Evolutionary conservation across 179 eudicot species (phyloP).

Genomic region (Silene noctiflora): DNA sequence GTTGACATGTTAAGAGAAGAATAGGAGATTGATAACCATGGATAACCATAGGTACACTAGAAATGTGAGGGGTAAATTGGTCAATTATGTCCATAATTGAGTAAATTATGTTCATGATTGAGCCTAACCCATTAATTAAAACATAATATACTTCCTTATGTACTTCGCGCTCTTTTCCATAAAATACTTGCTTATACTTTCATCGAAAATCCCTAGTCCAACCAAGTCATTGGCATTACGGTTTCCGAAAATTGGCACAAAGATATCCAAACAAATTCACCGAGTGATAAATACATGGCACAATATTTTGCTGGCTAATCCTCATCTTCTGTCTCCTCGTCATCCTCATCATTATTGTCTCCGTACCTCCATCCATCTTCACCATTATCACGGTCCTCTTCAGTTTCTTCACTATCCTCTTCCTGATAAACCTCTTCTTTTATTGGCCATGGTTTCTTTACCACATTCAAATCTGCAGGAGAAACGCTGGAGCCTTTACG

Average conservation of each 20-base stretch:
- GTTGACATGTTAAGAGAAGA: no score
- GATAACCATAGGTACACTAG: no score
- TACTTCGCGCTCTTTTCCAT: no score
- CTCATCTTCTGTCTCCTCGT: constrained; percentile 93
- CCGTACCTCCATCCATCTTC: constrained; percentile 77
- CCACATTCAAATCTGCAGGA: constrained; percentile 40
- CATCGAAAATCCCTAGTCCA: background rate
- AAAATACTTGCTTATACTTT: no score
- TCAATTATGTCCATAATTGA: no score
- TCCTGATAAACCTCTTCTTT: constrained; percentile 66
- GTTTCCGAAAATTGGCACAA: background rate
- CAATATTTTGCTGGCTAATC: constrained; percentile 36
- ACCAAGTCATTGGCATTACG: background rate
- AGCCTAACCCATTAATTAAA: no score
- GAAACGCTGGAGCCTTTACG: constrained; percentile 50
- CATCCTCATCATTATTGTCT: constrained; percentile 71
- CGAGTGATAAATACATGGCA: constrained; percentile 4
- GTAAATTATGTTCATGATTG: no score
- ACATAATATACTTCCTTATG: no score
- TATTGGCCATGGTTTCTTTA: constrained; percentile 65
- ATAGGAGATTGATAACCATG: no score
- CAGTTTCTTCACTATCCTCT: constrained; percentile 98
- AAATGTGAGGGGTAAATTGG: no score
- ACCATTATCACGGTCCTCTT: constrained; percentile 77
- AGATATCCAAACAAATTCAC: background rate